Percentiles rank a stretch among this genome's conserved stretches.
Conservation (phyloP, 257 asterid genomes). For the Solanum raphanifolium region DNA sequence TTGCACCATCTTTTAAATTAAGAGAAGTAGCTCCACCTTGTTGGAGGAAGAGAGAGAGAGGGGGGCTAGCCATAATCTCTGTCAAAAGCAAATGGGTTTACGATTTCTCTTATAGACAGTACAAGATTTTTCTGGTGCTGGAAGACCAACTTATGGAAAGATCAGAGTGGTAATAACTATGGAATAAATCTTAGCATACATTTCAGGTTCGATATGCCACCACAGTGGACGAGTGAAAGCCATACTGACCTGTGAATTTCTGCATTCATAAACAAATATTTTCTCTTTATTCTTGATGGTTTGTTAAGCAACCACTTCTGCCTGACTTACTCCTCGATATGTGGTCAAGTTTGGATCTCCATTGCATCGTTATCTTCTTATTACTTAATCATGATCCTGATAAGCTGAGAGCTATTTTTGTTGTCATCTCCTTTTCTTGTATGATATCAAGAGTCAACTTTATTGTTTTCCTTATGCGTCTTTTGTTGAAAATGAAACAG, state of each 20-base stretch:
- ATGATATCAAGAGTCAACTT: background rate
- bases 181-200: background rate
- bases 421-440: background rate
- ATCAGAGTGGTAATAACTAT: background rate
- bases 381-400: background rate
- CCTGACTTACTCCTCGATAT: background rate
- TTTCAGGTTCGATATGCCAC: background rate
- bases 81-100: background rate
- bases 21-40: background rate
- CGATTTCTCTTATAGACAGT: background rate
- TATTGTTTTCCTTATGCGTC: background rate
- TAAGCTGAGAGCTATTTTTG: background rate
- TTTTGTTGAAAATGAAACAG: slow-evolving; percentile 29
- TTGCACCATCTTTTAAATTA: background rate
- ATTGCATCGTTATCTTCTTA: background rate
- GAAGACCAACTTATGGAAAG: background rate
- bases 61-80: background rate
- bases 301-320: background rate
- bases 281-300: background rate
- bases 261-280: background rate
- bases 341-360: background rate
- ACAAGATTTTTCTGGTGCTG: background rate
- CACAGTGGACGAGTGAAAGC: background rate
- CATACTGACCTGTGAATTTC: background rate
- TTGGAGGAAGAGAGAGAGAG: background rate